Evolutionary conservation across 768 basidiomycete genomes (phyloP).

Genomic region (Boletus vinaceobasis): DNA sequence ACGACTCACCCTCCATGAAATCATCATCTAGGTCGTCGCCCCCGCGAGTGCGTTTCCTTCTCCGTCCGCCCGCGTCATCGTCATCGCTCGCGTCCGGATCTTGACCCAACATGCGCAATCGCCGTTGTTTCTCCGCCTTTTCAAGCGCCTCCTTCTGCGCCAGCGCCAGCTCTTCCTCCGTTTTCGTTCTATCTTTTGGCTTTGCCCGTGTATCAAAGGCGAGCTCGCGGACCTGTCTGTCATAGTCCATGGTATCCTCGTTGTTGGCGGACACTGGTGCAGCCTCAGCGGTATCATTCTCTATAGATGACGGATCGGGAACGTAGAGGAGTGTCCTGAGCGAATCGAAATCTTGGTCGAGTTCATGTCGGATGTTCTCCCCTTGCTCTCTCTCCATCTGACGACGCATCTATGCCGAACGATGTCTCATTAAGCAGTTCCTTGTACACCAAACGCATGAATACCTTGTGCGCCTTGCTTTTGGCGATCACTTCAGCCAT

Average conservation of each 20-base stretch:
- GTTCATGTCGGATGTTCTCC: slow-evolving; percentile 78
- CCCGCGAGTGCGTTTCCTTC: slow-evolving; percentile 54
- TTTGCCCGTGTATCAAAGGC: slow-evolving; percentile 92
- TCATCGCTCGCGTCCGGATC: slow-evolving; percentile 66
- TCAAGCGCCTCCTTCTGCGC: slow-evolving; percentile 86
- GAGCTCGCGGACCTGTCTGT: slow-evolving; percentile 87
- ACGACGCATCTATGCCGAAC: slow-evolving; percentile 61
- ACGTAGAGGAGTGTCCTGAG: slow-evolving; percentile 72
- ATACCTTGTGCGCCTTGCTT: slow-evolving; percentile 92
- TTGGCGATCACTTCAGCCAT: slow-evolving; percentile 98
- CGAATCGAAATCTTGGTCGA: slow-evolving; percentile 84
- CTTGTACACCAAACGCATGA: background rate
- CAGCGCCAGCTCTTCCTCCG: slow-evolving; percentile 88
- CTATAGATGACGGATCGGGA: slow-evolving; percentile 45
- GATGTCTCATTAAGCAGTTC: background rate
- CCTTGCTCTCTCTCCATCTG: slow-evolving; percentile 86
- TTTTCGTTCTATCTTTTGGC: slow-evolving; percentile 93
- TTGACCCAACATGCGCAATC: slow-evolving; percentile 83
- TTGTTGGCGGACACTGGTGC: background rate
- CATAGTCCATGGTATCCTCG: slow-evolving; percentile 64
- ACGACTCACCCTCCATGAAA: slow-evolving; percentile 46
- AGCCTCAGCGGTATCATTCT: slow-evolving; percentile 30
- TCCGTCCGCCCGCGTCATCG: slow-evolving; percentile 39
- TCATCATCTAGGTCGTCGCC: slow-evolving; percentile 94
- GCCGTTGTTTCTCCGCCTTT: slow-evolving; percentile 75